Evolutionary conservation across 148 eudicot species (phyloP), one percentile per base, ranked within the genome.

Genomic region (Chenopodium quinoa): DNA sequence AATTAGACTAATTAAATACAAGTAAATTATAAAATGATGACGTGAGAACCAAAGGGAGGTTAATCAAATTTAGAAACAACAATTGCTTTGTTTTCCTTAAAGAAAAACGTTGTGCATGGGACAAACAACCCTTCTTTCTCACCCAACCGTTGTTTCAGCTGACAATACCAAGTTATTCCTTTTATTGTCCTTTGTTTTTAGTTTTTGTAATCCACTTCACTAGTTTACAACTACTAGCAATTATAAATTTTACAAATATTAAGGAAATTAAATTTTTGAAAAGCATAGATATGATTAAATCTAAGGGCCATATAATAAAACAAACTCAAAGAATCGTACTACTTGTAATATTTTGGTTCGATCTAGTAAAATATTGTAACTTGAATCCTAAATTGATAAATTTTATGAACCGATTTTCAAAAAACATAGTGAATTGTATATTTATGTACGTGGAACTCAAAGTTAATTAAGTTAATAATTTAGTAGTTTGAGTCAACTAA

Each of bases 61-160:
- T 71, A 71, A 3, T 71, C 19, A 50, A 71, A 71, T 1, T 71
- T 71, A 5, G 50, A 19, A 71, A 23, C 50, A 37, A 37, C 50
- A 40, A 5, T 19, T 20, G 74, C 50, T 71, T 71, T 3, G 25
- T 71, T 71, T 71, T 37, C 52, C 74, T 20, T 40, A 40, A 71
- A 37, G 5, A 31, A 37, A 20, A 34, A 37, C 7, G 32, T 25
- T 23, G 4, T 66, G 70, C 70, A 66, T 58, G 63, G 63, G 63
- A 66, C 70, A 29, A 68, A 25, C 10, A 19, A 44, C 66, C 66
- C 6, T 62, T 62, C 11, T 72, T 7, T 58, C 80, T 50, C 58
- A 64, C 77, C 88, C 47, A 76, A 62, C 81, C 88, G 85, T 77
- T 83, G 75, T 80, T 83, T 54, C 65, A 75, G 85, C 88, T 77